phyloP scores from a whole-genome alignment of 441 rosid species.

The Eugenia klotzschiana region DNA sequence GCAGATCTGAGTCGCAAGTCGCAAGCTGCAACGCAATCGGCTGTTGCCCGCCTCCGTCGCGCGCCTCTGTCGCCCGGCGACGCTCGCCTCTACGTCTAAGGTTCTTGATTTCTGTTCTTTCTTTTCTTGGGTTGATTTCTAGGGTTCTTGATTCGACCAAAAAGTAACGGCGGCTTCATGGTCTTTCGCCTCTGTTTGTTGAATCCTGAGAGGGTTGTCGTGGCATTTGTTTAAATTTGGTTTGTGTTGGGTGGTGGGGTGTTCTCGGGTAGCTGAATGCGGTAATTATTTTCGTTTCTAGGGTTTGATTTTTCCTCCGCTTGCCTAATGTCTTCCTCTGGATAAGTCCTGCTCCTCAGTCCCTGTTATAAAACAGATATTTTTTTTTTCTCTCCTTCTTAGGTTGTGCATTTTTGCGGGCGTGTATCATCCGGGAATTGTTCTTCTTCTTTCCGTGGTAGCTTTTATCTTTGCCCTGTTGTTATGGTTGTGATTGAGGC shows the following conservation, averaged over 20 bases:
- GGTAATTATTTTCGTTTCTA: background rate
- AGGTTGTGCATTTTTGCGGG: background rate
- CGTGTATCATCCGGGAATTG: background rate
- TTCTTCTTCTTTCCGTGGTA: background rate
- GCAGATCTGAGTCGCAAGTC: too few relatives aligned
- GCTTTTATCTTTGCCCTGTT: background rate
- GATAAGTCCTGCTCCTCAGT: background rate
- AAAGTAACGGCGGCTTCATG: background rate
- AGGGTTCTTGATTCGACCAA: background rate
- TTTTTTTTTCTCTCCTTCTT: background rate
- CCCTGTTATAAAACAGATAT: background rate
- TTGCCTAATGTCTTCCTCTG: background rate
- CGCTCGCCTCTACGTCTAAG: too few relatives aligned
- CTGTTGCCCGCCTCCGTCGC: too few relatives aligned
- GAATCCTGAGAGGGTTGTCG: background rate
- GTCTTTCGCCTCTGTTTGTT: background rate
- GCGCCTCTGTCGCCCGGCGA: too few relatives aligned
- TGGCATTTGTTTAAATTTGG: background rate
- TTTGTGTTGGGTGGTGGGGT: background rate
- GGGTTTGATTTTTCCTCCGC: background rate
- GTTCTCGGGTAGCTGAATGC: background rate
- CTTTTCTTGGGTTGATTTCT: background rate
- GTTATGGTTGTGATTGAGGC: constrained; percentile 20
- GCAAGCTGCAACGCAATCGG: too few relatives aligned
- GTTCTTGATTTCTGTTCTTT: background rate